Evolutionary conservation across 2,329 filamentous ascomycete species (phyloP), one percentile per base, ranked within the genome.

Genomic region (Chaetomiaceae sp.): DNA sequence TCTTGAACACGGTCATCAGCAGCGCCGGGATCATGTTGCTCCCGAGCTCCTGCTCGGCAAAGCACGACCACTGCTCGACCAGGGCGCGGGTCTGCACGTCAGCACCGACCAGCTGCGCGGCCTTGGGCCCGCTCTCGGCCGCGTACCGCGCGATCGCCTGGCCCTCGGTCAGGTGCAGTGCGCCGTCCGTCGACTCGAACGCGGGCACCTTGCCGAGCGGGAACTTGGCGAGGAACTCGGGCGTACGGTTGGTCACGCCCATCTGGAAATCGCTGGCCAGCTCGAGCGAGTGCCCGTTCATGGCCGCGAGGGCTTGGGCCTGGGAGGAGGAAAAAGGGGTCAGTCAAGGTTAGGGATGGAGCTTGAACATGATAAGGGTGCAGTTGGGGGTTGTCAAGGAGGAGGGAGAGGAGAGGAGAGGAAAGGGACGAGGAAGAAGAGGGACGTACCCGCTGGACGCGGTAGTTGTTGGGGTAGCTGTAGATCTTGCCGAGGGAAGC

Each of bases 181-280:
- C 47, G 40, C 75, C 75, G 56, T 77, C 73, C 17, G 72, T 65
- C 30, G 66, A 66, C 58, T 74, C 72, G 47, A 78, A 70, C 37
- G 68, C 69, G 9, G 76, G 76, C 8, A 78, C 70, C 60, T 77
- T 78, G 59, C 74, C 75, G 34, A 75, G 60, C 10, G 75, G 73
- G 64, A 77, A 78, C 57, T 78, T 77, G 63, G 70, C 53, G 13
- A 73, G 62, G 65, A 71, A 78, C 4, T 73, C 72, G 3, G 70
- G 64, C n/a, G 64, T 66, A 38, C 62, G 60, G 66, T 76, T 78
- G 53, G 68, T 69, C 42, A 66, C 62, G 48, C 65, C 61, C 56
- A 73, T 68, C 35, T 63, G 52, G 62, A 75, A 77, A 52, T 64
- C 63, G n/a, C 66, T 62, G 6, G 47, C 59, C 21, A 62, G 3